Evolutionary conservation across 306 rosid species (phyloP).

Genomic region (Cicer arietinum): DNA sequence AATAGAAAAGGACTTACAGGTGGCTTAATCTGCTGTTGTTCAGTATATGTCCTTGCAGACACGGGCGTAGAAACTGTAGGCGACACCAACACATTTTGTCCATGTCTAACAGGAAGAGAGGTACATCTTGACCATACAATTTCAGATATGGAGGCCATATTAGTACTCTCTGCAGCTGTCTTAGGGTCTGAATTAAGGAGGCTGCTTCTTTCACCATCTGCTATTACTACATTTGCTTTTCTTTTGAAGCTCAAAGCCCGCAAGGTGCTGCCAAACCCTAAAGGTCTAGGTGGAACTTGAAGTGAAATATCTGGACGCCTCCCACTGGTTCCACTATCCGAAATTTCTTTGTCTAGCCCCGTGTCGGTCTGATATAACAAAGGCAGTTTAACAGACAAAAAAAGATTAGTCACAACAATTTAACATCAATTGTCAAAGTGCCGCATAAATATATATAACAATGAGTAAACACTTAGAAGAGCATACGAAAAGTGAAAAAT

Average conservation of each 20-base stretch:
- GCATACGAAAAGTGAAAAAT: slow-evolving; percentile 19
- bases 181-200: slow-evolving; percentile 72
- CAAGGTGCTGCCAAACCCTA: slow-evolving; percentile 65
- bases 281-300: slow-evolving; percentile 88
- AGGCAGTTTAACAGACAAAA: slow-evolving; percentile 18
- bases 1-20: slow-evolving; percentile 56
- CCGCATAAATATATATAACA: not conserved
- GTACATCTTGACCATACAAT: slow-evolving; percentile 76
- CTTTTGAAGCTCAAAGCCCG: slow-evolving; percentile 88
- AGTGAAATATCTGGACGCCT: slow-evolving; percentile 90
- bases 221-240: slow-evolving; percentile 54
- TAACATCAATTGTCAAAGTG: slow-evolving; percentile 22
- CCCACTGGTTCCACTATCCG: slow-evolving; percentile 52
- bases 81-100: slow-evolving; percentile 67
- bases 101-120: slow-evolving; percentile 87
- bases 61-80: slow-evolving; percentile 70
- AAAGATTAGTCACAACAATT: slow-evolving; percentile 14
- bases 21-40: slow-evolving; percentile 55
- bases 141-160: slow-evolving; percentile 52
- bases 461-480: not conserved
- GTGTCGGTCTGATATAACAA: slow-evolving; percentile 50
- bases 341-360: slow-evolving; percentile 52
- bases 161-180: slow-evolving; percentile 61
- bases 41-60: slow-evolving; percentile 72
- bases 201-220: slow-evolving; percentile 80